Percentiles rank a stretch among this genome's conserved stretches.
These are phyloP conservation scores for Gentiana macrophylla DNA, from an alignment of 257 asterid genomes.

Conservation along the genomic window DNA sequence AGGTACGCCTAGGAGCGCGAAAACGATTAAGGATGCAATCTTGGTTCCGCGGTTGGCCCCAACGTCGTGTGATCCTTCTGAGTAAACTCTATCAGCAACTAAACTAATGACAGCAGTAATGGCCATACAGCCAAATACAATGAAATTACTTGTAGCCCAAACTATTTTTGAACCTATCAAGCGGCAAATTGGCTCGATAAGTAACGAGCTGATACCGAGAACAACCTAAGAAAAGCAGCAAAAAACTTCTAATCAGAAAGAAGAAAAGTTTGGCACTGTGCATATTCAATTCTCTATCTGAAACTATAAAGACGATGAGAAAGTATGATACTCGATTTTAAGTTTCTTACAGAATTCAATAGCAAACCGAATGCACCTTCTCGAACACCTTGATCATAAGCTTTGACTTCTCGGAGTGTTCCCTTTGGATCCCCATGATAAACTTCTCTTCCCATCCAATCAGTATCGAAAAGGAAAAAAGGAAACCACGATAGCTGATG, in stretches of 20 bases:
- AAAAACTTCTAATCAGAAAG: background rate
- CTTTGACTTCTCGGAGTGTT: constrained; percentile 48
- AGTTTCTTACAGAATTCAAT: constrained; percentile 99
- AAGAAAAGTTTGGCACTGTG: constrained; percentile 5
- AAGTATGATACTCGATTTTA: constrained; percentile 35
- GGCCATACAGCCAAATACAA: constrained; percentile 84
- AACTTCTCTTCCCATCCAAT: constrained; percentile 99
- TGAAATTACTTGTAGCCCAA: constrained; percentile 84
- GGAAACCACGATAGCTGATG: constrained; percentile 95
- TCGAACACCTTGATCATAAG: constrained; percentile 94
- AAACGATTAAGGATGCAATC: constrained; percentile 76
- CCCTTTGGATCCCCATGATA: constrained; percentile 96
- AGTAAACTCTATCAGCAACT: constrained; percentile 47
- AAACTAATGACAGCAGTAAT: constrained; percentile 79
- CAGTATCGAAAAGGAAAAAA: constrained; percentile 93
- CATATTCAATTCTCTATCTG: constrained; percentile 1
- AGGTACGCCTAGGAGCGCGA: constrained; percentile 92
- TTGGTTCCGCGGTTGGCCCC: constrained; percentile 65
- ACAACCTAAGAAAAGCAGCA: constrained; percentile 49
- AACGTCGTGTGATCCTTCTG: constrained; percentile 66
- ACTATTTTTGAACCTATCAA: constrained; percentile 76
- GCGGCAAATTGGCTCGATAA: constrained; percentile 80
- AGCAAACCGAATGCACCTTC: constrained; percentile 99
- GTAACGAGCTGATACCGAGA: constrained; percentile 78
- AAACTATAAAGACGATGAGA: constrained; percentile 11